Base-by-base conservation (phyloP, 768 basidiomycete species). In the Podaxis sp. region DNA sequence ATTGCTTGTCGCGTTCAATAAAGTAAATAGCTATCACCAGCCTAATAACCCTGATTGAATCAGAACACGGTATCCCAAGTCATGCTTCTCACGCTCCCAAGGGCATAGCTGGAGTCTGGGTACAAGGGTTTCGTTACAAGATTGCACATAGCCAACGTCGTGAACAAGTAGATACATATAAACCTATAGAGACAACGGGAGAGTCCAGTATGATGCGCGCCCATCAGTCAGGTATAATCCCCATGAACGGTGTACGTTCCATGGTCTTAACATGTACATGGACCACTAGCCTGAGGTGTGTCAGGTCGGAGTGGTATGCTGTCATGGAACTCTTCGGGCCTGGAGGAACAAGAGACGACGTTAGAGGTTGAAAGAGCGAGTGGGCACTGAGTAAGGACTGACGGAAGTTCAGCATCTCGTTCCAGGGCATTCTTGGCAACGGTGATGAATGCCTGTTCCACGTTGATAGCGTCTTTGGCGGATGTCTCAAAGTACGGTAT, bases 401-500 rank as follows among this genome's bases (percentile, higher is more conserved):
- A 63, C 61, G 61, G 46, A 49, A 63, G 61, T 73, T 98, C 96
- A 56, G 92, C 88, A 74, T 99, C 97, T 77, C 98, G 96, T 74
- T 95, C 92, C 68, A 99, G 78, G 13, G 97, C 97, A 74, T 97
- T 99, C 90, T 96, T 96, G 28, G 96, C 96, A 60, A 99, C 96
- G 2, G 96, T 97, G 75, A 97, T 94, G 88, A 99, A 99, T 4
- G 96, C 97, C 75, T 99, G 96, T 75, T 99, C 97, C 57, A 99
- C 97, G 71, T 99, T 99, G 83, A 99, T 98, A 11, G 97, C 96
- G 77, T 99, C 97, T 79, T 99, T 99, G 36, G 97, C 97, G 9
- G 97, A 99, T 8, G 97, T 99, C 80, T 99, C 97, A 75, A 99
- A 99, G 79, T 99, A 99, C 24, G 97, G 97, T 67, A 99, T 97